Base-by-base conservation (phyloP, 257 asterid species). In the Nicotiana sylvestris region DNA sequence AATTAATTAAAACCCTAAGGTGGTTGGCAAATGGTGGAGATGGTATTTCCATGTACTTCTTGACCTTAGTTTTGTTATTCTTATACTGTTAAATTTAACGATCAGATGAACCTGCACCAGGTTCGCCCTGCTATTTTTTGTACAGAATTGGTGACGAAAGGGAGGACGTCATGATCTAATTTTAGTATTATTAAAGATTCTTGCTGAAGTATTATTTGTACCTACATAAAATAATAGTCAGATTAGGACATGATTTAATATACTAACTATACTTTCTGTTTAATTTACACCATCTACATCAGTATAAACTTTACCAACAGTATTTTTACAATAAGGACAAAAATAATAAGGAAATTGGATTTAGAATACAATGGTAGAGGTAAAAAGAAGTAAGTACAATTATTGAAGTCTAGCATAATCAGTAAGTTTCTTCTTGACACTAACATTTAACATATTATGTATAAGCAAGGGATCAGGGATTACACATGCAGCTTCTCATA, bases 41-140 rank as follows among this genome's bases (percentile, higher is more conserved):
- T 9, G 11, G 46, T 17, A 49, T 17, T 5, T 18, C 9, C 1
- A 51, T 76, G 27, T 49, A 46, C 78, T 46, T 72, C 25, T 4
- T 8, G 3, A 5, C 15, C 25, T 25, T 72, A 27, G 1, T 51
- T 32, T 30, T 16, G 32, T 33, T 66, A n/a, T 66, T 6, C 35
- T 66, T 6, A 32, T 46, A 30, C 33, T 66, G 32, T 32, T 37
- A 13, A 46, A 49, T 74, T 51, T 7, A 25, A 3, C 25, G 2
- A 74, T 74, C 64, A 74, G 29, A 76, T 76, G 39, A 49, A 76
- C 64, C 64, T 51, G 5, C 64, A 76, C 80, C 80, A 51, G 80
- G 55, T 76, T 15, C 43, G 9, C 5, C 18, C 80, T 51, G 8
- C 80, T 15, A 74, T 17, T 74, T 49, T 51, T 13, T 2, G 62